Conservation (phyloP, 345 rosid genomes). For the Brassica rapa region DNA sequence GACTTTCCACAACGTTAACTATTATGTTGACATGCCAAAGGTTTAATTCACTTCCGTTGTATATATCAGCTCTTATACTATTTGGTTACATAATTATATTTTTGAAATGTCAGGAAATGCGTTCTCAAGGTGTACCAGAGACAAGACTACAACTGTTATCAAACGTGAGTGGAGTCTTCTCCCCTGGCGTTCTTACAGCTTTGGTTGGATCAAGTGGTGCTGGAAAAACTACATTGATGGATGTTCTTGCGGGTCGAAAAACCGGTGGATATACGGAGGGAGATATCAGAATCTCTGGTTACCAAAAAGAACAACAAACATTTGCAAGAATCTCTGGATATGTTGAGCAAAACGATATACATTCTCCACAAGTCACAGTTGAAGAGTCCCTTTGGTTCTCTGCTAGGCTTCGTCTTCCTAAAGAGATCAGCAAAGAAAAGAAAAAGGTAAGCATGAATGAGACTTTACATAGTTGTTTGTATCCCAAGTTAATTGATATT, state of each 20-base stretch:
- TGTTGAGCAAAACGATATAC: conserved; percentile 95
- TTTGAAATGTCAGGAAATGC: conserved; percentile 63
- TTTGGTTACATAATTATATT: background rate
- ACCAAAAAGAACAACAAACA: conserved; percentile 73
- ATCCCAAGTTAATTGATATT: no score
- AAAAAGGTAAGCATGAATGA: conserved; percentile 45
- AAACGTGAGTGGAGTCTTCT: conserved; percentile 86
- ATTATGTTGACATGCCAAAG: conserved; percentile 91
- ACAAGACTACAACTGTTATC: conserved; percentile 69
- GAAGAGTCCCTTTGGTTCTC: conserved; percentile 94
- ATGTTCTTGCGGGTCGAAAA: conserved; percentile 94
- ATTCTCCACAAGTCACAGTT: conserved; percentile 95
- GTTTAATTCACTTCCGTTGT: conserved; percentile 38
- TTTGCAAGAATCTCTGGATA: conserved; percentile 94
- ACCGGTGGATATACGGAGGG: conserved; percentile 94
- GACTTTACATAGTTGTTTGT: background rate
- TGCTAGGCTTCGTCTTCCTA: conserved; percentile 77
- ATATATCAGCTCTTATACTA: background rate
- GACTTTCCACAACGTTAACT: conserved; percentile 90
- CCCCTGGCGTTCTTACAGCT: conserved; percentile 92
- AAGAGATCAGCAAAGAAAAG: conserved; percentile 65
- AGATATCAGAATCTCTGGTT: conserved; percentile 77
- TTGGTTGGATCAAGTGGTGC: conserved; percentile 98
- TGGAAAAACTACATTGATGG: conserved; percentile 96
- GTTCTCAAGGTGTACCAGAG: conserved; percentile 68